A percentile compares a stretch with the other conserved stretches of the same genome.
phyloP scores from a whole-genome alignment of 495 filamentous ascomycete genomes.

The Cryomyces minteri region DNA sequence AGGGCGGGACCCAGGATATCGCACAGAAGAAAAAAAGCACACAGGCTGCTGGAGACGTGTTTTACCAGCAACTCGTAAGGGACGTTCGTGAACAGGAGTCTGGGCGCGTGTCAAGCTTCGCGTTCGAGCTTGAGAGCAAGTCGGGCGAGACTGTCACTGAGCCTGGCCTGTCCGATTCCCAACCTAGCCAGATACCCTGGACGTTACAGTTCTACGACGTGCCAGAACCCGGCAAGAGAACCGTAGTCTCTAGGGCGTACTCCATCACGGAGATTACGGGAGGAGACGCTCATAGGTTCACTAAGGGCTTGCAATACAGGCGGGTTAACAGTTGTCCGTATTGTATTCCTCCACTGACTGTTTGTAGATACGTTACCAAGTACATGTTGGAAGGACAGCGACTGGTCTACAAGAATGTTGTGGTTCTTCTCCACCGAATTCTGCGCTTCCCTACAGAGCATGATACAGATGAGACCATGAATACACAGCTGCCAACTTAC shows the following conservation, averaged over 20 bases:
- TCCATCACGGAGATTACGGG: constrained; percentile 16
- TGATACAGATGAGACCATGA: neutral
- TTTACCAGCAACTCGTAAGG: constrained; percentile 22
- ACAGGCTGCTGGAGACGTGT: constrained; percentile 13
- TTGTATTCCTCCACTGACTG: too few relatives aligned
- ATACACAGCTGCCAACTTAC: neutral
- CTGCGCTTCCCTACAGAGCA: constrained; percentile 10
- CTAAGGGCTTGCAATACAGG: too few relatives aligned
- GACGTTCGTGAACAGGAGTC: neutral
- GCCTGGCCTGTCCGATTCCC: too few relatives aligned
- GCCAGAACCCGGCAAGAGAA: constrained; percentile 23
- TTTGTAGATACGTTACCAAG: constrained; percentile 21
- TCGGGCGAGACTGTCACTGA: too few relatives aligned
- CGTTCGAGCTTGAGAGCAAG: too few relatives aligned
- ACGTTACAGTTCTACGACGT: constrained; percentile 24
- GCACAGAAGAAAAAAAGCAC: too few relatives aligned
- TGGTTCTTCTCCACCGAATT: constrained; percentile 22
- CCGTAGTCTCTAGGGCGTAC: constrained; percentile 19
- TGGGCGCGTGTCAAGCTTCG: too few relatives aligned
- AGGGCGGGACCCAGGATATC: too few relatives aligned
- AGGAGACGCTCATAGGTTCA: constrained; percentile 14
- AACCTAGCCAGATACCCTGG: constrained; percentile 9
- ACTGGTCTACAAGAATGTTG: constrained; percentile 25
- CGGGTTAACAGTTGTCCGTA: too few relatives aligned
- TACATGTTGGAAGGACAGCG: constrained; percentile 24